phyloP scores from a whole-genome alignment of 2,329 filamentous ascomycete species.

The Colletotrichum zoysiae region DNA sequence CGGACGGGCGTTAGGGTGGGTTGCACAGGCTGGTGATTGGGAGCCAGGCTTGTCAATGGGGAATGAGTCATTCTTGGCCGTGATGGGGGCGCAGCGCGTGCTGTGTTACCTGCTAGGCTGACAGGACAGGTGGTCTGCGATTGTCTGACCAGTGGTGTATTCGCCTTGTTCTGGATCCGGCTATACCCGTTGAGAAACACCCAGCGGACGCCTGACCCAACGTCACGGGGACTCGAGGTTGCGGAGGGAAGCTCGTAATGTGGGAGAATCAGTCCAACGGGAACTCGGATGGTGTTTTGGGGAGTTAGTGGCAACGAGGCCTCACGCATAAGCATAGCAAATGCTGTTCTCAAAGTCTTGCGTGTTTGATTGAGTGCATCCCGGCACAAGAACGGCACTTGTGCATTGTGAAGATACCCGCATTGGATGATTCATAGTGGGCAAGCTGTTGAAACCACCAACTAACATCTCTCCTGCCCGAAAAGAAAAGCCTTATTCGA shows the following conservation, averaged over 20 bases:
- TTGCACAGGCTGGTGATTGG: constrained; percentile 25
- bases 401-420: not conserved
- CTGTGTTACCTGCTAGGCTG: constrained; percentile 31
- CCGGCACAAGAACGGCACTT: not conserved
- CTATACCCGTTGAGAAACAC: not conserved
- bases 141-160: not conserved
- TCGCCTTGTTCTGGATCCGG: not conserved
- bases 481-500: not conserved
- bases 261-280: not conserved
- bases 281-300: not conserved
- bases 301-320: too few species aligned
- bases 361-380: not conserved
- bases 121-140: not conserved
- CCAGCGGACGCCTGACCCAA: not conserved
- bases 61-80: constrained; percentile 38
- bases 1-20: constrained; percentile 9
- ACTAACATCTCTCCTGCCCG: not conserved
- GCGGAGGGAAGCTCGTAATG: not conserved
- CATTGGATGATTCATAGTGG: not conserved
- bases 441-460: not conserved
- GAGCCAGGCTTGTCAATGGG: not conserved
- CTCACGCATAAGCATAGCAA: not conserved
- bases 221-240: not conserved
- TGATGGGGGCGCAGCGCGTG: constrained; percentile 28
- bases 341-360: not conserved